Percentiles rank a stretch among this genome's conserved stretches.
These are phyloP conservation scores for Kazachstania sp. DNA, from an alignment of 1,139 yeast genomes.

Conservation along the genomic window DNA sequence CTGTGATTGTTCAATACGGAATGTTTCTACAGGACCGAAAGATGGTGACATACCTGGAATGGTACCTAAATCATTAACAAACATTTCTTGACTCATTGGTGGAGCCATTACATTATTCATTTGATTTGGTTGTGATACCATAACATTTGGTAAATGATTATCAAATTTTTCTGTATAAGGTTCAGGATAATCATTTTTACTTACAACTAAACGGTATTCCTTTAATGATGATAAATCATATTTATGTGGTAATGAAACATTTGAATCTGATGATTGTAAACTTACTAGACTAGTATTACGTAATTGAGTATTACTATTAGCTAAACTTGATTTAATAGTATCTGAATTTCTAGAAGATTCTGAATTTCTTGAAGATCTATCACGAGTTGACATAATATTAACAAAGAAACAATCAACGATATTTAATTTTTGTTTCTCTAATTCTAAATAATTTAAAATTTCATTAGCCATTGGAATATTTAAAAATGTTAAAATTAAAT, in stretches of 20 bases:
- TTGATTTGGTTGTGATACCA: slow-evolving; percentile 14
- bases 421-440: slow-evolving; percentile 40
- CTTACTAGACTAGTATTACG: slow-evolving; percentile 11
- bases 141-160: slow-evolving; percentile 15
- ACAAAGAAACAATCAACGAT: slow-evolving; percentile 58
- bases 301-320: background rate
- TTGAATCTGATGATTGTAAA: slow-evolving; percentile 11
- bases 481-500: slow-evolving; percentile 74
- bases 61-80: slow-evolving; percentile 11
- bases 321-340: background rate
- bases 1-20: background rate
- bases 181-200: slow-evolving; percentile 11
- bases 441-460: slow-evolving; percentile 58
- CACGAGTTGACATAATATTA: background rate
- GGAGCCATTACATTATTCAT: slow-evolving; percentile 9
- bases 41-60: slow-evolving; percentile 11
- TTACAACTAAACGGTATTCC: slow-evolving; percentile 10
- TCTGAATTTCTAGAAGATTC: background rate
- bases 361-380: background rate
- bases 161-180: slow-evolving; percentile 12
- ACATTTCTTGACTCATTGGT: slow-evolving; percentile 19
- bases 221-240: slow-evolving; percentile 9
- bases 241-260: slow-evolving; percentile 11
- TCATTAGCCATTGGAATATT: slow-evolving; percentile 77
- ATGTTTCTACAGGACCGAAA: slow-evolving; percentile 2